A percentile compares a stretch with the other conserved stretches of the same genome.
Evolutionary conservation across 305 asterid genomes (phyloP).

Genomic region (Caryopteris hybrid): DNA sequence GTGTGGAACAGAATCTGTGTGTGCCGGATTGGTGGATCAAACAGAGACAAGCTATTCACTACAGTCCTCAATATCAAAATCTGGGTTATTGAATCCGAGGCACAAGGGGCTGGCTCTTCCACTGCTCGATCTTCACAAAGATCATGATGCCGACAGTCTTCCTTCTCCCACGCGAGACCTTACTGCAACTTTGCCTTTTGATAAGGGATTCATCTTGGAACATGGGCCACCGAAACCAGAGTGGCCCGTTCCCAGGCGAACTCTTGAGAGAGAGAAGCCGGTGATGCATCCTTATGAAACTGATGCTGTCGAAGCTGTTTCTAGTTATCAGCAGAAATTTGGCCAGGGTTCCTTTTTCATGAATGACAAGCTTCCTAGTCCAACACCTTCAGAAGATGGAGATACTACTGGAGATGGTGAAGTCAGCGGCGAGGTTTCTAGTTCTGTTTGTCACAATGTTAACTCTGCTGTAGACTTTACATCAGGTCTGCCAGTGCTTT

Average conservation of each 20-base stretch:
- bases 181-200: constrained; percentile 47
- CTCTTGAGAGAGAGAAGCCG: constrained; percentile 36
- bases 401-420: constrained; percentile 60
- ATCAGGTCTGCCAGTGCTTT: constrained; percentile 30
- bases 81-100: constrained; percentile 38
- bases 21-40: constrained; percentile 35
- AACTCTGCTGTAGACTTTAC: constrained; percentile 23
- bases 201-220: constrained; percentile 36
- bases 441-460: constrained; percentile 37
- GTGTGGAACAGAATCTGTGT: constrained; percentile 26
- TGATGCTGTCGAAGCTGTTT: constrained; percentile 88
- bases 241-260: constrained; percentile 63
- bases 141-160: constrained; percentile 90
- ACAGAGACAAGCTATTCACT: constrained; percentile 17
- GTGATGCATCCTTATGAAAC: constrained; percentile 80
- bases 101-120: constrained; percentile 60
- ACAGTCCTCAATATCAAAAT: constrained; percentile 32
- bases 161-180: constrained; percentile 91
- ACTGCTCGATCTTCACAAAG: constrained; percentile 89
- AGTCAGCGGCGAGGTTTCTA: constrained; percentile 60
- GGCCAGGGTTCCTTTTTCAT: constrained; percentile 51
- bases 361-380: constrained; percentile 82
- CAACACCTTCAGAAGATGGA: constrained; percentile 92
- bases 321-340: constrained; percentile 94
- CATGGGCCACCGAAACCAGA: constrained; percentile 63